These are phyloP conservation scores for Elongisporangium prolatum DNA, from an alignment of 352 stramenopile genomes.

Conservation along the genomic window DNA sequence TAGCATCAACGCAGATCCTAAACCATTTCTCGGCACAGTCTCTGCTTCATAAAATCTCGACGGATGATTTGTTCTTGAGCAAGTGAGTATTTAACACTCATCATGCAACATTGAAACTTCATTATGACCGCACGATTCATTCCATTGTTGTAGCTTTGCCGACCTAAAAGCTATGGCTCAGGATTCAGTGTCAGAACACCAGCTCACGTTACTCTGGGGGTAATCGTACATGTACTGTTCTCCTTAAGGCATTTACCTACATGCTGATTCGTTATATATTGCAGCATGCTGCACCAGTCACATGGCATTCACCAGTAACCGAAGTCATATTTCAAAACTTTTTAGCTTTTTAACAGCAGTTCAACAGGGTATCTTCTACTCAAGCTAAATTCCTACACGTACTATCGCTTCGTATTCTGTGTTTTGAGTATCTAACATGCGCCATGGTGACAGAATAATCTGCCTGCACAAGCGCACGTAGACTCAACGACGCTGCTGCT, in stretches of 20 bases:
- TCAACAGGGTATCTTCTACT: too few relatives aligned
- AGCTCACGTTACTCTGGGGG: slow-evolving; percentile 44
- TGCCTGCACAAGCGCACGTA: too few relatives aligned
- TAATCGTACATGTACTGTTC: too few relatives aligned
- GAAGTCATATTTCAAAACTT: neutral
- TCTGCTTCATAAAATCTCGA: slow-evolving; percentile 55
- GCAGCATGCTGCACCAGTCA: neutral
- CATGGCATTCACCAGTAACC: neutral
- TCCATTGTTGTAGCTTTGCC: slow-evolving; percentile 20
- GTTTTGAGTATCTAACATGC: too few relatives aligned
- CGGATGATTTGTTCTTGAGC: slow-evolving; percentile 48
- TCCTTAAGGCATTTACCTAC: too few relatives aligned
- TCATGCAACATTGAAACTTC: neutral
- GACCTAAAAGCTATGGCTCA: slow-evolving; percentile 30
- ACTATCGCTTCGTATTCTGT: too few relatives aligned
- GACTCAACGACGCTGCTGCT: neutral
- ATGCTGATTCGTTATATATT: too few relatives aligned
- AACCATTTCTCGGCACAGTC: slow-evolving; percentile 66
- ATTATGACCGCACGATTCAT: neutral
- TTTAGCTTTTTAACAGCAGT: neutral
- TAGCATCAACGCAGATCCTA: slow-evolving; percentile 60
- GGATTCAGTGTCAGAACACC: slow-evolving; percentile 27
- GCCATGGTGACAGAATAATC: neutral
- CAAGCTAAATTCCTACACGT: too few relatives aligned
- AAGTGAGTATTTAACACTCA: slow-evolving; percentile 14